Percentiles rank a stretch among this genome's conserved stretches.
These are phyloP conservation scores for Botrytis fragariae DNA, from an alignment of 2,329 filamentous ascomycete species.

Conservation along the genomic window DNA sequence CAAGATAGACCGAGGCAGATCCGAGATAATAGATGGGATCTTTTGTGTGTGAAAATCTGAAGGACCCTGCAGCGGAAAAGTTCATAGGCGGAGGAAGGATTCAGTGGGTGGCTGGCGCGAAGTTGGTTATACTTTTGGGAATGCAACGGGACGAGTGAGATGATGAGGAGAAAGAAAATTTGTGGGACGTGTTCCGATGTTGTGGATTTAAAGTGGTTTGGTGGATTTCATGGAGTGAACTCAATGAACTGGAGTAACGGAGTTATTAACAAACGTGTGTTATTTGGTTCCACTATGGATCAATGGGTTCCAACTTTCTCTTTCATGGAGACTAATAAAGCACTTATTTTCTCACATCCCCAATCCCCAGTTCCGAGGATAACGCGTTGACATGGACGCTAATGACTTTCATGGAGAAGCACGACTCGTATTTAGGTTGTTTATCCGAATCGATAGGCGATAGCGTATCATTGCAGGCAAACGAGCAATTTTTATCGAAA, in stretches of 20 bases:
- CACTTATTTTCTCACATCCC: neutral
- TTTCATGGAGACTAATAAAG: neutral
- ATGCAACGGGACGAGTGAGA: neutral
- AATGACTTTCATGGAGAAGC: neutral
- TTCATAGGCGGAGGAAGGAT: constrained; percentile 14
- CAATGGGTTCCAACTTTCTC: neutral
- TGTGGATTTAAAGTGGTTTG: constrained; percentile 10
- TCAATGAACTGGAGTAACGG: constrained; percentile 4
- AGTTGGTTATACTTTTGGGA: neutral
- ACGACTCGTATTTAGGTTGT: neutral
- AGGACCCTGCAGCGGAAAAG: constrained; percentile 20
- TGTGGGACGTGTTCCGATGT: constrained; percentile 2
- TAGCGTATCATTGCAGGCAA: neutral
- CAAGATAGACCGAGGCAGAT: constrained; percentile 20
- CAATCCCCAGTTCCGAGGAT: constrained; percentile 4
- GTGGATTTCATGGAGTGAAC: constrained; percentile 10
- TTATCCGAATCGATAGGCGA: neutral
- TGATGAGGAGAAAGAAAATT: neutral
- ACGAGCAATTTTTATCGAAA: neutral
- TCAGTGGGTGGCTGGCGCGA: constrained; percentile 14
- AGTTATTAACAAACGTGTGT: neutral
- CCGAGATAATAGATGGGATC: constrained; percentile 15
- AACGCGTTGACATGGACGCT: neutral
- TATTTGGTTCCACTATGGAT: constrained; percentile 1
- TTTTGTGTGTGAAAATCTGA: neutral